Evolutionary conservation across 805 yeast species (phyloP), one percentile per base, ranked within the genome.

Genomic region (Candida argentea): DNA sequence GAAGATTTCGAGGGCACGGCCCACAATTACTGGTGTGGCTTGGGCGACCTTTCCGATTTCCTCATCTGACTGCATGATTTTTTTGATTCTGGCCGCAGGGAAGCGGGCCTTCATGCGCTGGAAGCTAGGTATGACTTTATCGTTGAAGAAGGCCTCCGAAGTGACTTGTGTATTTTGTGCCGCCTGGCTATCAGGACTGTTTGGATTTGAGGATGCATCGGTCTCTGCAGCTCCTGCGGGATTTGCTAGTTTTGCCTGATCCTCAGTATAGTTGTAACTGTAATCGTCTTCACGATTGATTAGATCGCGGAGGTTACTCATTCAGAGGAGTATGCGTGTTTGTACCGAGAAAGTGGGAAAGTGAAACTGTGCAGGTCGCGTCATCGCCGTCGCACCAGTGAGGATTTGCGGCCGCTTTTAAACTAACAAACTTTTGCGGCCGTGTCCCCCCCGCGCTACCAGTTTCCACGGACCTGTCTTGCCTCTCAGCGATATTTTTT

Each of bases 1-100:
- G 50, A 91, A 91, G 35, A 85, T 70, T 57, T 91, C 97, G 29
- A 91, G 63, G 0, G 98, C 95, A 37, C 95, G 71, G 5, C 97
- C 96, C 6, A 91, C 95, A 11, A 89, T 89, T n/a, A 89, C 81
- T 0, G 99, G 99, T 2, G 99, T 93, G 2, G 95, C 96, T 48
- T 87, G 96, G 3, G 98, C 95, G 4, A 91, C 97, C 50, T 91
- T 91, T 3, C 99, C 99, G 25, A 91, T 87, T 38, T 91, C 99
- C 38, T 91, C 98, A 54, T 91, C 99, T 16, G 93, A 77, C 50
- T 91, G 98, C 95, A 91, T 89, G 34, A 91, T 73, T 44, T 91
- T 84, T 62, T 91, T 91, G 44, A 91, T 86, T 37, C 97, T 73
- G 3, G 97, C 97, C 4, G 86, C 81, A 4, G 94, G 94, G 52